These are phyloP conservation scores for Carex parvula DNA, from an alignment of 176 grass and related monocot species.

Conservation along the genomic window DNA sequence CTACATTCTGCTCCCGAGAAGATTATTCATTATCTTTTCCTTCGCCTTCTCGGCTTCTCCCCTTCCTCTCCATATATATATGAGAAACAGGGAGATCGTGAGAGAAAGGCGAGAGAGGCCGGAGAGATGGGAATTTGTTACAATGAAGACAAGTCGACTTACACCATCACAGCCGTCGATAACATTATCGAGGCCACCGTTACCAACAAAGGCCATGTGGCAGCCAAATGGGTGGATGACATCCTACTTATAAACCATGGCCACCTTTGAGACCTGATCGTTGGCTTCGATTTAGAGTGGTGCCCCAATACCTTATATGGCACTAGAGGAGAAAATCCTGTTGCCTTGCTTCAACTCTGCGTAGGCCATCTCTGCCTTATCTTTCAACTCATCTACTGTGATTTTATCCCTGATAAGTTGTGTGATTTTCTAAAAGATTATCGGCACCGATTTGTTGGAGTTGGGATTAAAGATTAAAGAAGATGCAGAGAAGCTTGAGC, in stretches of 20 bases:
- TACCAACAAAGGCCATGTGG: constrained; percentile 17
- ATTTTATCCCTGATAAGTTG: constrained; percentile 27
- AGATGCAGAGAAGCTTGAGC: constrained; percentile 19
- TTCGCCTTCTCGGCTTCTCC: not conserved
- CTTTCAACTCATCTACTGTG: constrained; percentile 46
- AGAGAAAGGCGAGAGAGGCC: not conserved
- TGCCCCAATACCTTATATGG: not conserved
- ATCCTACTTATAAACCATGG: constrained; percentile 19
- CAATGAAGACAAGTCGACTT: not conserved
- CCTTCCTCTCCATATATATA: not conserved
- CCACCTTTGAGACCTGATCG: constrained; percentile 18
- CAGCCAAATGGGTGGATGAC: not conserved
- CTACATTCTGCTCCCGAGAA: not conserved
- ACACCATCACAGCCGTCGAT: constrained; percentile 1
- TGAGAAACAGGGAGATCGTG: not conserved
- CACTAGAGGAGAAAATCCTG: not conserved
- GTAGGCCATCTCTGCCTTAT: constrained; percentile 44
- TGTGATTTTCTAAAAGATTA: constrained; percentile 17
- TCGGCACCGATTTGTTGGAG: constrained; percentile 36
- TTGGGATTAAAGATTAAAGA: constrained; percentile 21
- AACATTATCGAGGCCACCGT: not conserved
- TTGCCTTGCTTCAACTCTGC: constrained; percentile 52
- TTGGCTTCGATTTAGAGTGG: constrained; percentile 44
- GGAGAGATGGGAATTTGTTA: not conserved
- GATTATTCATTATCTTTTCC: not conserved